These are phyloP conservation scores for Penicillium argentinense DNA, from an alignment of 495 filamentous ascomycete species.

Conservation along the genomic window DNA sequence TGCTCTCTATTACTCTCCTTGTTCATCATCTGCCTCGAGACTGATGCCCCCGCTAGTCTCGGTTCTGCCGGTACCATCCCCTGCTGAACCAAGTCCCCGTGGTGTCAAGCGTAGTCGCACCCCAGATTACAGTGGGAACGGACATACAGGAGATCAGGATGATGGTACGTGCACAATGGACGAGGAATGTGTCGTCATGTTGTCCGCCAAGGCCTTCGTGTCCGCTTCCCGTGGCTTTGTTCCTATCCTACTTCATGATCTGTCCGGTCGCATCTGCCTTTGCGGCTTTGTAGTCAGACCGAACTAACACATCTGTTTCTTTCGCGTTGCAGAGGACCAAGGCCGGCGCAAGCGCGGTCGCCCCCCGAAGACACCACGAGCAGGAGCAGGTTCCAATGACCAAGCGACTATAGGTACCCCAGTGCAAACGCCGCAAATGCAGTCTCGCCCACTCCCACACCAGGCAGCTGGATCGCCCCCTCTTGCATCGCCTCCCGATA, in stretches of 20 bases:
- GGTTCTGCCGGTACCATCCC: constrained; percentile 43
- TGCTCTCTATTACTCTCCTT: neutral
- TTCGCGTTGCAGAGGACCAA: constrained; percentile 55
- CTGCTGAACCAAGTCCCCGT: constrained; percentile 59
- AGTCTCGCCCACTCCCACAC: constrained; percentile 67
- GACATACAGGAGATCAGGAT: constrained; percentile 62
- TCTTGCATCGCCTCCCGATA: constrained; percentile 75
- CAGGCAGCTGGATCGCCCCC: constrained; percentile 54
- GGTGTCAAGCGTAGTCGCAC: constrained; percentile 93
- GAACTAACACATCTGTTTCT: constrained; percentile 18
- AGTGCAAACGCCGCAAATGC: constrained; percentile 77
- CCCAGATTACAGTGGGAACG: constrained; percentile 72
- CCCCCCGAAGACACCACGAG: constrained; percentile 69
- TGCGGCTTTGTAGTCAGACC: neutral
- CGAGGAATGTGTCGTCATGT: constrained; percentile 6
- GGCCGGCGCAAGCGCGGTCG: constrained; percentile 84
- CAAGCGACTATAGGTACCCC: constrained; percentile 50
- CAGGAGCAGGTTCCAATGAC: constrained; percentile 51
- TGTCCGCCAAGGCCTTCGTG: neutral
- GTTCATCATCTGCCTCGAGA: constrained; percentile 32
- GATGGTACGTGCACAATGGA: constrained; percentile 69
- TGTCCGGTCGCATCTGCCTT: constrained; percentile 5
- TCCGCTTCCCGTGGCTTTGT: neutral
- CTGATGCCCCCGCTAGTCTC: constrained; percentile 46
- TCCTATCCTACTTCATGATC: neutral